Base-by-base conservation (phyloP, 179 eudicot genomes). In the Carnegiea gigantea region DNA sequence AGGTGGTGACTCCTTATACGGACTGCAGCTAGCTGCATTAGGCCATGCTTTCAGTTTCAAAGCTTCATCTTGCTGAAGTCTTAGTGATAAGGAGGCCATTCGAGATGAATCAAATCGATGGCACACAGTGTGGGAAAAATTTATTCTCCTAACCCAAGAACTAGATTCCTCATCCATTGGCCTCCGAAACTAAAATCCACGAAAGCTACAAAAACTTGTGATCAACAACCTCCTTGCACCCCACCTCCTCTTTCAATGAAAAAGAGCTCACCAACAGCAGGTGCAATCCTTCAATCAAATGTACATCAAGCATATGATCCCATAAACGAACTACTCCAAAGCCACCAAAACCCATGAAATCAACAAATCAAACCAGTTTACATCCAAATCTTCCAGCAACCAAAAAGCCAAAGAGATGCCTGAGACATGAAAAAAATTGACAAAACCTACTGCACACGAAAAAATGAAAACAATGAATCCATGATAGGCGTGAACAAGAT, bases 61-160 rank as follows among this genome's bases (percentile, higher is more conserved):
- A 46, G 72, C 38, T 73, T 78, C 90, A 24, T 30, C 62, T 2
- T 82, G 84, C 60, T 85, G 86, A 79, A 87, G n/a, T 62, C 81
- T 80, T 71, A 86, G 23, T 59, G 92, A 87, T 73, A 84, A 28
- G 59, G 91, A 80, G 71, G 88, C 82, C 86, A 90, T 84, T 81
- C 82, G 84, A 51, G 92, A 83, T 17, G 92, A 74, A 78, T 94
- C 93, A 1, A 92, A 84, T 40, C 98, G 89, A 86, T 95, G 93
- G 77, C 88, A 94, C 17, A 94, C 85, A 0, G 98, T 94, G 64
- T 92, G 99, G 18, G 99, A 95, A 78, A 89, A 95, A 53, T 95
- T 95, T 2, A 94, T 85, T 83, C 99, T 91, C 89, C 95, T 90
- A 73, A 95, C 53, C 99, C 99, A 95, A n/a, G 99, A 95, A 83